A percentile compares a stretch with the other conserved stretches of the same genome.
These are phyloP conservation scores for Capsicum rhomboideum DNA, from an alignment of 257 asterid genomes.

Conservation along the genomic window DNA sequence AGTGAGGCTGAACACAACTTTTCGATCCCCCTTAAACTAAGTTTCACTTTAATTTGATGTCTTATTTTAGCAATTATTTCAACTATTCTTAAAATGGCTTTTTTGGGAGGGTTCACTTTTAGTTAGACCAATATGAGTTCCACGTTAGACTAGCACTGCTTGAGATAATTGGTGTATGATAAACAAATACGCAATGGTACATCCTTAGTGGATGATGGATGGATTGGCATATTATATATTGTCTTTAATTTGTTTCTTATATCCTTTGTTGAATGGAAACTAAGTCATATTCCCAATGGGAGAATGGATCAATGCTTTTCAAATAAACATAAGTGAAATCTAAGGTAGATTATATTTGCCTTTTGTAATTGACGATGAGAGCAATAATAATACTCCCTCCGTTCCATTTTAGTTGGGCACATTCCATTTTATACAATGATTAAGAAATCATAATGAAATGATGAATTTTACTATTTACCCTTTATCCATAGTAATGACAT, in stretches of 20 bases:
- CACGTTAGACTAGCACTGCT: not conserved
- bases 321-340: slow-evolving; percentile 16
- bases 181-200: not conserved
- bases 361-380: not conserved
- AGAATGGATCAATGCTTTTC: not conserved
- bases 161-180: not conserved
- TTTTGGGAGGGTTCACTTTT: not conserved
- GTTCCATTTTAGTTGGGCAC: too few species aligned
- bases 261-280: slow-evolving; percentile 27
- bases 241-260: not conserved
- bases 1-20: not conserved
- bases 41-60: not conserved
- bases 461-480: too few species aligned
- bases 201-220: not conserved
- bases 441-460: too few species aligned
- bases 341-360: not conserved
- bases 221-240: not conserved
- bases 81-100: not conserved
- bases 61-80: not conserved
- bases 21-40: too few species aligned
- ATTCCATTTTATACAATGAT: too few species aligned
- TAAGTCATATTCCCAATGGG: slow-evolving; percentile 37
- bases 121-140: not conserved
- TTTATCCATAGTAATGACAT: too few species aligned
- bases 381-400: too few species aligned